Conservation (phyloP, 768 basidiomycete genomes). For the Tylopilus subfusipes region DNA sequence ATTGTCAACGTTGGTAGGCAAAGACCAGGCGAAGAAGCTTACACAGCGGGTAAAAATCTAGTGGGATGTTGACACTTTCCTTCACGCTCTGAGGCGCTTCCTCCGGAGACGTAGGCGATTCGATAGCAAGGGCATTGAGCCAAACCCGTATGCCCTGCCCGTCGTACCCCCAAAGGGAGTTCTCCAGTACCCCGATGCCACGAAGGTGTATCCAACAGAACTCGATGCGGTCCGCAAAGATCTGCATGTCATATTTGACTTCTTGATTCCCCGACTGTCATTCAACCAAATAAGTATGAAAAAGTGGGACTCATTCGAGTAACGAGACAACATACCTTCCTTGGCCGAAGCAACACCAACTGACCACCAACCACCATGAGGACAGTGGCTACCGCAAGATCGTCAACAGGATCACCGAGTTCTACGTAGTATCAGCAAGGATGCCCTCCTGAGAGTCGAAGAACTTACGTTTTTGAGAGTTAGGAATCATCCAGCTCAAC, state of each 20-base stretch:
- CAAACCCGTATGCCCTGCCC: conserved; percentile 87
- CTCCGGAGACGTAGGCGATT: conserved; percentile 46
- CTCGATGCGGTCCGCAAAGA: conserved; percentile 94
- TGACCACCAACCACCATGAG: conserved; percentile 94
- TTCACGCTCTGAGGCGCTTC: conserved; percentile 54
- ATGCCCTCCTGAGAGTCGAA: not conserved
- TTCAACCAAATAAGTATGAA: not conserved
- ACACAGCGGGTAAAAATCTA: conserved; percentile 98
- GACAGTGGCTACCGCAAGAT: conserved; percentile 90
- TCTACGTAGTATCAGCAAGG: conserved; percentile 45
- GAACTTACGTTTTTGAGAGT: conserved; percentile 82
- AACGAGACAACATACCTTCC: conserved; percentile 57
- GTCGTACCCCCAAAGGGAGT: conserved; percentile 97
- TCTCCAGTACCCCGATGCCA: conserved; percentile 90
- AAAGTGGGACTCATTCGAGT: not conserved
- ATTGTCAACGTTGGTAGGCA: not conserved
- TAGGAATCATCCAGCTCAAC: conserved; percentile 96
- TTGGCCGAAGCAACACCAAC: conserved; percentile 81
- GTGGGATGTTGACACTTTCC: conserved; percentile 87
- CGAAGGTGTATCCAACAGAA: conserved; percentile 98
- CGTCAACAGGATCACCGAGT: conserved; percentile 90
- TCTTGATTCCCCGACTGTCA: conserved; percentile 78
- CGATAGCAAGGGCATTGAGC: conserved; percentile 93
- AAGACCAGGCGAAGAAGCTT: conserved; percentile 21
- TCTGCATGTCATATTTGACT: conserved; percentile 96